Conservation (phyloP, 2,329 filamentous ascomycete genomes). For the Fusarium setosum region DNA sequence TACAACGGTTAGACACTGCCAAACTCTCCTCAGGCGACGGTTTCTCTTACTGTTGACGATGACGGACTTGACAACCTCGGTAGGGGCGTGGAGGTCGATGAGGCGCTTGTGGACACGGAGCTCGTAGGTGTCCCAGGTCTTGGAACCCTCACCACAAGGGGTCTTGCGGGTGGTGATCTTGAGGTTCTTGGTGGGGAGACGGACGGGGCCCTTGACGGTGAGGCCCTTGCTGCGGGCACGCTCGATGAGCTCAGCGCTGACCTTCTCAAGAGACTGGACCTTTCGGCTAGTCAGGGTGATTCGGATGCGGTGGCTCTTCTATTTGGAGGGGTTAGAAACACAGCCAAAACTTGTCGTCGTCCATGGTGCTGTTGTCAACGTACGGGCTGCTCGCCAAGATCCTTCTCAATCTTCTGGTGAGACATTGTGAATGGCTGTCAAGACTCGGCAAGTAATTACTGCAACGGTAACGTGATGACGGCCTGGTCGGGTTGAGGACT, state of each 20-base stretch:
- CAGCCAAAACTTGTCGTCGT: slow-evolving; percentile 1
- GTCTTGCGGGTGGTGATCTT: slow-evolving; percentile 99
- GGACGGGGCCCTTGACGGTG: slow-evolving; percentile 97
- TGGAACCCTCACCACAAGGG: slow-evolving; percentile 98
- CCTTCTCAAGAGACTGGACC: slow-evolving; percentile 96
- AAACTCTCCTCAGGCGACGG: not conserved
- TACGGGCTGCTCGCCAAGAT: slow-evolving; percentile 88
- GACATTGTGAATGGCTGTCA: slow-evolving; percentile 84
- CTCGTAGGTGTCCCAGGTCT: slow-evolving; percentile 99
- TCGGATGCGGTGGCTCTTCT: slow-evolving; percentile 98
- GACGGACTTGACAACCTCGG: slow-evolving; percentile 97
- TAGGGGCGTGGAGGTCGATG: slow-evolving; percentile 97
- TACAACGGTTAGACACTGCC: slow-evolving; percentile 19
- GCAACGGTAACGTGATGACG: slow-evolving; percentile 83
- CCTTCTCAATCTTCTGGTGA: slow-evolving; percentile 96
- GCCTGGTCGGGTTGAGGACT: slow-evolving; percentile 44
- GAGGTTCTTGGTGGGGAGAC: slow-evolving; percentile 96
- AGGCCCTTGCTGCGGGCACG: slow-evolving; percentile 99
- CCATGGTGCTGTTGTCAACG: slow-evolving; percentile 48
- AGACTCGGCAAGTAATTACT: slow-evolving; percentile 77
- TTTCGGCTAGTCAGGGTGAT: slow-evolving; percentile 98
- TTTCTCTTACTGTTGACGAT: slow-evolving; percentile 79
- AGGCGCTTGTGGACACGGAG: slow-evolving; percentile 99
- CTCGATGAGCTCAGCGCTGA: slow-evolving; percentile 98
- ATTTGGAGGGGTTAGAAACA: slow-evolving; percentile 34